phyloP scores from a whole-genome alignment of 306 rosid genomes.

The Cucumis cinereus region DNA sequence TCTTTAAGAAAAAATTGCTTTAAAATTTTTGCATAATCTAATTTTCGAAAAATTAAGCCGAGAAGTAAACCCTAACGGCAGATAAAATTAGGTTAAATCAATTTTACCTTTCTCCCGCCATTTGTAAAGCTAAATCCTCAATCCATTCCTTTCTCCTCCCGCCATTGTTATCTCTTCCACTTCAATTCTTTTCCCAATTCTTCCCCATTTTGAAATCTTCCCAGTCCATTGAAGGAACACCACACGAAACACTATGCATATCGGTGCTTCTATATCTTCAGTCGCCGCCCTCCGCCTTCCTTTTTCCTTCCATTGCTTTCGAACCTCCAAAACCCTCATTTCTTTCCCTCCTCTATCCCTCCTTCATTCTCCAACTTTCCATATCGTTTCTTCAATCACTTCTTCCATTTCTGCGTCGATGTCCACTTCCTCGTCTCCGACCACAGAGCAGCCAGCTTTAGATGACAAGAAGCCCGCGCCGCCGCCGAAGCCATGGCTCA shows the following conservation, averaged over 20 bases:
- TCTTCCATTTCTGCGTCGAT: neutral
- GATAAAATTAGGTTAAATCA: no score
- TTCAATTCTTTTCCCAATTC: neutral
- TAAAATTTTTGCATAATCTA: no score
- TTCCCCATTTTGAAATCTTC: neutral
- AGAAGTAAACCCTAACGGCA: no score
- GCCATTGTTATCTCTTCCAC: neutral
- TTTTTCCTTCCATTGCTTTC: neutral
- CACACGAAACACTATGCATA: neutral
- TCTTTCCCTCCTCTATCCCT: neutral
- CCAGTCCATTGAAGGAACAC: neutral
- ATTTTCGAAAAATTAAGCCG: no score
- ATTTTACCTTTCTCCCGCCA: no score
- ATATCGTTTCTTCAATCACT: neutral
- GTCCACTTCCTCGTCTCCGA: neutral
- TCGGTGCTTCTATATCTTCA: conserved; percentile 3
- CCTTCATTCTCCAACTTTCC: neutral
- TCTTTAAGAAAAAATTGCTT: no score
- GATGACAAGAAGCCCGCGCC: conserved; percentile 9
- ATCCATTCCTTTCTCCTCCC: neutral
- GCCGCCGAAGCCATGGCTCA: conserved; percentile 13
- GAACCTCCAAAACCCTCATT: neutral
- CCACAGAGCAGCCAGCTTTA: neutral
- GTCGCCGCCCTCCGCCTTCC: conserved; percentile 1
- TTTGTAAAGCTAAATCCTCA: no score